Conservation (phyloP, 257 asterid species). For the Jacaranda mimosifolia region DNA sequence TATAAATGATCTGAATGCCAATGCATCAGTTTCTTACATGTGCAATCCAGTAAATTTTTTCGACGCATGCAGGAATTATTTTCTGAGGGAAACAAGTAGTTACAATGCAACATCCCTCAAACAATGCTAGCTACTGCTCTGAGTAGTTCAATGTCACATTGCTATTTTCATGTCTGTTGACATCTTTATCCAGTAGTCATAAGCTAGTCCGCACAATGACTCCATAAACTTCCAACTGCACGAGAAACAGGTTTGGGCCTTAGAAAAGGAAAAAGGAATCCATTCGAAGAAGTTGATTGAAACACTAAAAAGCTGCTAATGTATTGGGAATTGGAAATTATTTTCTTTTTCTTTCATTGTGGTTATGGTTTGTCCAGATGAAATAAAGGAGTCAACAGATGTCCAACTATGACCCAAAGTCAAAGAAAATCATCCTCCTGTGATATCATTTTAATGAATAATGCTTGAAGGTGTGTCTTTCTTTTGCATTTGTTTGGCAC, state of each 20-base stretch:
- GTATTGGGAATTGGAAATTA: background rate
- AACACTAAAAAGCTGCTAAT: slow-evolving; percentile 12
- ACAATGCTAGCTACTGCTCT: background rate
- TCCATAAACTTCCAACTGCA: no score
- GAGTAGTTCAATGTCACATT: no score
- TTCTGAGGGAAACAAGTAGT: background rate
- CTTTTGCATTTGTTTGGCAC: background rate
- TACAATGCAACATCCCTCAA: background rate
- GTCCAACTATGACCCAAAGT: background rate
- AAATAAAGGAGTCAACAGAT: background rate
- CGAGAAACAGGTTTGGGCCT: background rate
- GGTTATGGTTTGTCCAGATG: background rate
- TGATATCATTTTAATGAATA: background rate
- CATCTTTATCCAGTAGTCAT: no score
- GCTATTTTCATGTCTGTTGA: no score
- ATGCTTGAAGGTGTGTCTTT: background rate
- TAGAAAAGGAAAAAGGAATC: background rate
- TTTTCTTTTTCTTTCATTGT: background rate
- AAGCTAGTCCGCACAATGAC: no score
- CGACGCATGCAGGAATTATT: background rate
- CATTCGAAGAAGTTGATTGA: background rate
- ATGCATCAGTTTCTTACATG: slow-evolving; percentile 7
- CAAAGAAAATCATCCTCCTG: background rate
- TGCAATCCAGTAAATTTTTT: background rate
- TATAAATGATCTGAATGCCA: slow-evolving; percentile 6